phyloP scores from a whole-genome alignment of 805 yeast species.

The Candida piceae region DNA sequence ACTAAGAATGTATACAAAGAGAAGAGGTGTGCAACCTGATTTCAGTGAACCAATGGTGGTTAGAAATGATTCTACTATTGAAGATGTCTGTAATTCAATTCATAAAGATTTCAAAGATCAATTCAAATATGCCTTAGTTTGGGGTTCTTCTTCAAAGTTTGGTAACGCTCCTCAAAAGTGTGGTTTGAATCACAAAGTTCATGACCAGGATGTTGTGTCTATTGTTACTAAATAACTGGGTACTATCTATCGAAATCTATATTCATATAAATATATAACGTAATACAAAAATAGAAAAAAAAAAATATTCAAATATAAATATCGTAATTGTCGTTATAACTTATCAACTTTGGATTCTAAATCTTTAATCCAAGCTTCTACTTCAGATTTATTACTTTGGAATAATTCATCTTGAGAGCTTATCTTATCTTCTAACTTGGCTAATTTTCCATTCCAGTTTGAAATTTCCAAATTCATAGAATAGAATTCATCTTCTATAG shows the following conservation, averaged over 20 bases:
- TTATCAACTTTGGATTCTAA: slow-evolving; percentile 7
- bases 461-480: slow-evolving; percentile 14
- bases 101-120: slow-evolving; percentile 90
- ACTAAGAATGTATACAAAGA: slow-evolving; percentile 79
- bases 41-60: slow-evolving; percentile 90
- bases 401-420: slow-evolving; percentile 7
- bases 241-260: neutral
- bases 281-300: no score
- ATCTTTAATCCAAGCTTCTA: slow-evolving; percentile 9
- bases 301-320: no score
- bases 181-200: slow-evolving; percentile 75
- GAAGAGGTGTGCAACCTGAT: slow-evolving; percentile 77
- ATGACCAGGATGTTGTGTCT: slow-evolving; percentile 93
- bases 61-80: slow-evolving; percentile 70
- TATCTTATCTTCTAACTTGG: slow-evolving; percentile 13
- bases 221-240: slow-evolving; percentile 67
- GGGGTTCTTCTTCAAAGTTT: slow-evolving; percentile 89
- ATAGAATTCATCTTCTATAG: slow-evolving; percentile 13
- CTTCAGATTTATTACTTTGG: slow-evolving; percentile 8
- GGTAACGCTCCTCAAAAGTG: slow-evolving; percentile 92
- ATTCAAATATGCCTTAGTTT: slow-evolving; percentile 90
- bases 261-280: no score
- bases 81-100: slow-evolving; percentile 84
- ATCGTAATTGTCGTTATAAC: neutral
- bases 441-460: slow-evolving; percentile 22